These are phyloP conservation scores for Brasenia schreberi DNA, from an alignment of 164 flowering plant species.

Conservation along the genomic window DNA sequence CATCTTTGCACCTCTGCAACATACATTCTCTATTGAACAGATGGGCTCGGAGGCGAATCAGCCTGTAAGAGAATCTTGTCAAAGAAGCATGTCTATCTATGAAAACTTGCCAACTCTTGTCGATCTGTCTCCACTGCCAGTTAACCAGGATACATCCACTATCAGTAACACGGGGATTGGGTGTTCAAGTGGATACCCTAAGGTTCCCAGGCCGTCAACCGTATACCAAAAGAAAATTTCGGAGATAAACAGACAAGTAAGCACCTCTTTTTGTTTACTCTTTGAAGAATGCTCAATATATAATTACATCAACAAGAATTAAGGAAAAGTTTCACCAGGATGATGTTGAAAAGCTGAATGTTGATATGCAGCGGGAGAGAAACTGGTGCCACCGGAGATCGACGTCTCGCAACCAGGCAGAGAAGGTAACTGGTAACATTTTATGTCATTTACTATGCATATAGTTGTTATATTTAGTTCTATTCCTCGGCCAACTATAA, in stretches of 20 bases:
- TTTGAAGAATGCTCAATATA: not conserved
- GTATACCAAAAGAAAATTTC: not conserved
- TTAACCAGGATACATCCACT: not conserved
- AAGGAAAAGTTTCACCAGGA: not conserved
- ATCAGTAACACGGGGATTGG: not conserved
- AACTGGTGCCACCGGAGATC: not conserved
- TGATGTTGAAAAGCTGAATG: not conserved
- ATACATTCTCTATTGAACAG: not conserved
- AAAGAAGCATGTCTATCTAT: not conserved
- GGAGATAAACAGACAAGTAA: not conserved
- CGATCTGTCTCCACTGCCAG: not conserved
- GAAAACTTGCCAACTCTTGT: not conserved
- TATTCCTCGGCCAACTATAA: not conserved
- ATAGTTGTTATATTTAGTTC: not conserved
- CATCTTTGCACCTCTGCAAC: no score
- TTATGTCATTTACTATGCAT: not conserved
- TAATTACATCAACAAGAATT: no score
- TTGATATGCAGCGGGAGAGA: not conserved
- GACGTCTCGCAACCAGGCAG: not conserved
- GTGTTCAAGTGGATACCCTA: not conserved
- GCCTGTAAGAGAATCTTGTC: not conserved
- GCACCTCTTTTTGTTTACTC: not conserved
- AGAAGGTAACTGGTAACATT: not conserved
- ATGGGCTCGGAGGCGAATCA: not conserved
- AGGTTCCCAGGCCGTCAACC: not conserved